phyloP scores from a whole-genome alignment of 192 early-diverging fungal species.

The Mortierella antarctica region DNA sequence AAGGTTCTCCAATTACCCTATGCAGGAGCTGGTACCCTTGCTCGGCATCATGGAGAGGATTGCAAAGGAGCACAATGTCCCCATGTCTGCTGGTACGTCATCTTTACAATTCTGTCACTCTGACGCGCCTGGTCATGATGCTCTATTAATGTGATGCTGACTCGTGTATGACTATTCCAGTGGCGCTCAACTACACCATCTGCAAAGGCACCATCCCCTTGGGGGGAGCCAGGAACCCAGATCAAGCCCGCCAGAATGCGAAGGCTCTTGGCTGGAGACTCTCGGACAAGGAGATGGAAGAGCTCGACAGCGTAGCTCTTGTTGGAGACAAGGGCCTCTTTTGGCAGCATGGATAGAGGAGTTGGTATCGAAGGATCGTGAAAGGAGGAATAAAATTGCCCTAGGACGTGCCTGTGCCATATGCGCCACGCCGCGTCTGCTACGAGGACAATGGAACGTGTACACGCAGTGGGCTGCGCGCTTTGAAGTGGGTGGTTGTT shows the following conservation, averaged over 20 bases:
- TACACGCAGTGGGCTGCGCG: no score
- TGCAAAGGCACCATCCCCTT: conserved; percentile 61
- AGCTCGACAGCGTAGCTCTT: conserved; percentile 53
- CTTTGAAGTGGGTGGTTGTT: no score
- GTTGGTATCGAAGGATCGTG: neutral
- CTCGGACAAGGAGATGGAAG: conserved; percentile 52
- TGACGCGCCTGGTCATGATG: neutral
- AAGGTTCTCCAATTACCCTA: conserved; percentile 41
- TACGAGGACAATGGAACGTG: no score
- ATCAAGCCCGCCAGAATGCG: conserved; percentile 58
- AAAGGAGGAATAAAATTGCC: conserved; percentile 4
- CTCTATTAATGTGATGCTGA: neutral
- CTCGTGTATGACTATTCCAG: conserved; percentile 2
- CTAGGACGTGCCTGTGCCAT: neutral
- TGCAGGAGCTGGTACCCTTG: conserved; percentile 33
- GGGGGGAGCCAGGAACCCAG: conserved; percentile 56
- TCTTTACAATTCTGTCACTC: neutral
- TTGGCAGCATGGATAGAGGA: conserved; percentile 61
- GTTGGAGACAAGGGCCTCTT: conserved; percentile 35
- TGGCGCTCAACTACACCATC: conserved; percentile 63
- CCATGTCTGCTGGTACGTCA: conserved; percentile 43
- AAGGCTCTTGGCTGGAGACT: conserved; percentile 57
- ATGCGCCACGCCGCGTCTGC: neutral
- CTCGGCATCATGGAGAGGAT: conserved; percentile 38
- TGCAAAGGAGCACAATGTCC: conserved; percentile 33